Percentiles rank a stretch among this genome's conserved stretches.
These are phyloP conservation scores for Hypericum perforatum DNA, from an alignment of 345 rosid species.

Conservation along the genomic window DNA sequence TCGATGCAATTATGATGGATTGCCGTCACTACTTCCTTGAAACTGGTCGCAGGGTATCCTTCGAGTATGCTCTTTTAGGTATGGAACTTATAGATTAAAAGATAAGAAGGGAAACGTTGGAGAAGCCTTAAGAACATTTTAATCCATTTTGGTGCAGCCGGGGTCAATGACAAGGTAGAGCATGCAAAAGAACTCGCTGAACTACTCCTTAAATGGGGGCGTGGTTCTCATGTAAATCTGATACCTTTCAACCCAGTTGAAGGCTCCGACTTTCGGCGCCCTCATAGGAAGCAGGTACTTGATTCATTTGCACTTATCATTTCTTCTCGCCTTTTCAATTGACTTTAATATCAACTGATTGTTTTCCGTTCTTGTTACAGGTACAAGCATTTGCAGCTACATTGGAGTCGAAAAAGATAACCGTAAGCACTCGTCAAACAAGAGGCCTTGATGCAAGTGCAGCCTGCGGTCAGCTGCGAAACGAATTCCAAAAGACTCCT, in stretches of 20 bases:
- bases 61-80: slow-evolving; percentile 95
- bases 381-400: slow-evolving; percentile 61
- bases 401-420: slow-evolving; percentile 62
- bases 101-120: background rate
- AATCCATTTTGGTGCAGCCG: slow-evolving; percentile 44
- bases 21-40: slow-evolving; percentile 73
- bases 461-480: slow-evolving; percentile 97
- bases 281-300: slow-evolving; percentile 59
- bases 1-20: slow-evolving; percentile 85
- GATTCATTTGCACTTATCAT: slow-evolving; percentile 1
- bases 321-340: background rate
- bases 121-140: background rate
- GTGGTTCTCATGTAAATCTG: slow-evolving; percentile 70
- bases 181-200: slow-evolving; percentile 80
- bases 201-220: slow-evolving; percentile 74
- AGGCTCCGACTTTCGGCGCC: slow-evolving; percentile 76
- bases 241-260: slow-evolving; percentile 91
- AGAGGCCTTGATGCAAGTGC: slow-evolving; percentile 95
- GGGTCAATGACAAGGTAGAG: slow-evolving; percentile 73
- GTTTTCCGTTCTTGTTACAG: slow-evolving; percentile 22
- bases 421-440: slow-evolving; percentile 70
- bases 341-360: too few relatives aligned
- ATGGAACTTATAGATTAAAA: slow-evolving; percentile 10
- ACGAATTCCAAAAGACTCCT: slow-evolving; percentile 85
- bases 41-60: slow-evolving; percentile 79